phyloP scores from a whole-genome alignment of 345 rosid genomes.

The Citrus glauca region DNA sequence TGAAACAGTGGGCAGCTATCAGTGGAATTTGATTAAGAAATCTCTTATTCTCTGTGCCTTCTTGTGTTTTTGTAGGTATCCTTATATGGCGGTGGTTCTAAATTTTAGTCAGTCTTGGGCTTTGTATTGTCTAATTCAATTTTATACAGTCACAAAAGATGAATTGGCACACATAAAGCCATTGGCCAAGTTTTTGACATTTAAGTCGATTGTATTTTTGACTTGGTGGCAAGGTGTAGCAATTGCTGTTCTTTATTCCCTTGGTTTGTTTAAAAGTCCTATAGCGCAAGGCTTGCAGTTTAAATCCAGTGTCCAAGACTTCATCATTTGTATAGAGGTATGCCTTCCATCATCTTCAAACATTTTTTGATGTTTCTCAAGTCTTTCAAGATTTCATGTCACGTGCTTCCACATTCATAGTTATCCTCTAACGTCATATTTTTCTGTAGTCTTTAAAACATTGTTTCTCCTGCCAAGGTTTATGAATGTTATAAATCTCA shows the following conservation, averaged over 20 bases:
- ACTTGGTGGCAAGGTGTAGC: constrained; percentile 99
- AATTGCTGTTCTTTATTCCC: constrained; percentile 77
- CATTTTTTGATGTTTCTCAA: not conserved
- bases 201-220: constrained; percentile 93
- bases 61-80: constrained; percentile 64
- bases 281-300: constrained; percentile 81
- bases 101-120: constrained; percentile 99
- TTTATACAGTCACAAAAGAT: constrained; percentile 80
- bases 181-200: constrained; percentile 84
- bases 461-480: not conserved
- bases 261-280: constrained; percentile 81
- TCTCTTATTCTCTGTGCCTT: constrained; percentile 13
- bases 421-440: not conserved
- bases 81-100: constrained; percentile 90
- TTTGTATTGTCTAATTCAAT: constrained; percentile 92
- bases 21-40: not conserved
- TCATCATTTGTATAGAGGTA: constrained; percentile 98
- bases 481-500: not conserved
- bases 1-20: not conserved
- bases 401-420: not conserved
- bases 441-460: not conserved
- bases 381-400: not conserved
- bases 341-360: constrained; percentile 17
- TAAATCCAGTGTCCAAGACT: constrained; percentile 92
- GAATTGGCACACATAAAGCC: constrained; percentile 93